Percentiles rank a stretch among this genome's conserved stretches.
phyloP scores from a whole-genome alignment of 2,329 filamentous ascomycete species.

The Alternaria panax region DNA sequence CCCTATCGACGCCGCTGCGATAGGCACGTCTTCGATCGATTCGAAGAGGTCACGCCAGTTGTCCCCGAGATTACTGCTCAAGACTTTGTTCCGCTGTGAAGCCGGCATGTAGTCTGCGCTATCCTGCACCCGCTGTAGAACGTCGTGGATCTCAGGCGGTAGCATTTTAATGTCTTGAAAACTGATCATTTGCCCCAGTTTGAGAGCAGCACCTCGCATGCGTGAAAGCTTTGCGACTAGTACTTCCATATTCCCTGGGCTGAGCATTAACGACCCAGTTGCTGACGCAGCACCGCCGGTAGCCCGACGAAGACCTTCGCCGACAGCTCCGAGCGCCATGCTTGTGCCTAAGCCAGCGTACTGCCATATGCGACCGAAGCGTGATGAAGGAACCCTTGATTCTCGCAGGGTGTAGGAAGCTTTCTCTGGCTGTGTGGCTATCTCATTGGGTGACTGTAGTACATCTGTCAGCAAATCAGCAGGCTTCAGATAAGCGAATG shows the following conservation, averaged over 20 bases:
- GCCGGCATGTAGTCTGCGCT: slow-evolving; percentile 97
- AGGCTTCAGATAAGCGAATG: slow-evolving; percentile 21
- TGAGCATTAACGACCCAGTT: slow-evolving; percentile 83
- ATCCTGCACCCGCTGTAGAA: slow-evolving; percentile 93
- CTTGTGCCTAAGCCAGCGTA: slow-evolving; percentile 92
- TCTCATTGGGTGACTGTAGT: slow-evolving; percentile 43
- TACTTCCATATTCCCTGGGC: slow-evolving; percentile 88
- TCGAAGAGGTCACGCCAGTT: slow-evolving; percentile 86
- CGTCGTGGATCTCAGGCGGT: slow-evolving; percentile 83
- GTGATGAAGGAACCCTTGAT: slow-evolving; percentile 87
- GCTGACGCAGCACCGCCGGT: slow-evolving; percentile 68
- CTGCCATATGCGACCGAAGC: slow-evolving; percentile 89
- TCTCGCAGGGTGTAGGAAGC: slow-evolving; percentile 76
- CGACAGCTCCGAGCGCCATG: slow-evolving; percentile 92
- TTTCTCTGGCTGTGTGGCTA: slow-evolving; percentile 38
- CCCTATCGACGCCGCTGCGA: slow-evolving; percentile 95
- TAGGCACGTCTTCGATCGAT: slow-evolving; percentile 87
- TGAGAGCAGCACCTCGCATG: slow-evolving; percentile 97
- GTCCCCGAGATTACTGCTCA: slow-evolving; percentile 77
- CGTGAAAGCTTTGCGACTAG: slow-evolving; percentile 90
- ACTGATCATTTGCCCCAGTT: slow-evolving; percentile 97
- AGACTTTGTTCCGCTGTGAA: slow-evolving; percentile 87
- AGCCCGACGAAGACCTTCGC: slow-evolving; percentile 81
- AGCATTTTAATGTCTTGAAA: slow-evolving; percentile 98
- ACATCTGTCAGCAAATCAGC: slow-evolving; percentile 58